A percentile compares a stretch with the other conserved stretches of the same genome.
These are phyloP conservation scores for Triticum dicoccoides DNA, from an alignment of 176 grass and related monocot genomes.

Conservation along the genomic window DNA sequence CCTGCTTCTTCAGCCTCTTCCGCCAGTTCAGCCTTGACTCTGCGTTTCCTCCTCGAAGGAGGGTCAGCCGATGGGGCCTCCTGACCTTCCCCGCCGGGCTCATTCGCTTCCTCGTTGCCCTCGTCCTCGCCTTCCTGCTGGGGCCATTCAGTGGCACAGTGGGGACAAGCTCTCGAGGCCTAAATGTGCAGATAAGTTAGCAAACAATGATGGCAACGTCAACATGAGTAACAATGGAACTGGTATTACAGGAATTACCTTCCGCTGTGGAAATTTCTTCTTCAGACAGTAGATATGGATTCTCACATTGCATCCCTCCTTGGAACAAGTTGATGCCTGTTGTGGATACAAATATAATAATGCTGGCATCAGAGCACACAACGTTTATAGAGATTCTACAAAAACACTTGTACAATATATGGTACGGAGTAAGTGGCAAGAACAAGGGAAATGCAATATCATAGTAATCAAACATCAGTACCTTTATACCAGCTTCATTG, in stretches of 20 bases:
- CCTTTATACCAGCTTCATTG: conserved; percentile 94
- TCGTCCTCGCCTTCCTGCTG: conserved; percentile 39
- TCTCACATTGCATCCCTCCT: conserved; percentile 66
- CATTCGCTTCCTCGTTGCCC: conserved; percentile 16
- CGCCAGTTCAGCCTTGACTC: conserved; percentile 42
- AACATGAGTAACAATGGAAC: background rate
- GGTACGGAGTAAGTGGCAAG: background rate
- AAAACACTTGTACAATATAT: background rate
- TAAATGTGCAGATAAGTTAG: conserved; percentile 24
- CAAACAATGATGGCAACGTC: background rate
- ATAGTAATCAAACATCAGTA: background rate
- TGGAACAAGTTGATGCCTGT: conserved; percentile 69
- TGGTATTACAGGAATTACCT: conserved; percentile 29
- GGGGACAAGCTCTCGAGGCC: conserved; percentile 63
- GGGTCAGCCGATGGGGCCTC: background rate
- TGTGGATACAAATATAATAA: background rate
- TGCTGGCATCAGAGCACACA: background rate
- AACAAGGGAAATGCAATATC: background rate
- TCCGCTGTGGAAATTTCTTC: conserved; percentile 71
- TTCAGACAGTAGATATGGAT: conserved; percentile 88
- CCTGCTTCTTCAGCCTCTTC: conserved; percentile 31
- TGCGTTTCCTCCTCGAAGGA: conserved; percentile 31
- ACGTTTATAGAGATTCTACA: background rate
- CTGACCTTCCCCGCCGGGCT: conserved; percentile 23
- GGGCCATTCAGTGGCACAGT: conserved; percentile 70